Evolutionary conservation across 1,139 yeast species (phyloP), one percentile per base, ranked within the genome.

Genomic region (Blastobotrys elegans): DNA sequence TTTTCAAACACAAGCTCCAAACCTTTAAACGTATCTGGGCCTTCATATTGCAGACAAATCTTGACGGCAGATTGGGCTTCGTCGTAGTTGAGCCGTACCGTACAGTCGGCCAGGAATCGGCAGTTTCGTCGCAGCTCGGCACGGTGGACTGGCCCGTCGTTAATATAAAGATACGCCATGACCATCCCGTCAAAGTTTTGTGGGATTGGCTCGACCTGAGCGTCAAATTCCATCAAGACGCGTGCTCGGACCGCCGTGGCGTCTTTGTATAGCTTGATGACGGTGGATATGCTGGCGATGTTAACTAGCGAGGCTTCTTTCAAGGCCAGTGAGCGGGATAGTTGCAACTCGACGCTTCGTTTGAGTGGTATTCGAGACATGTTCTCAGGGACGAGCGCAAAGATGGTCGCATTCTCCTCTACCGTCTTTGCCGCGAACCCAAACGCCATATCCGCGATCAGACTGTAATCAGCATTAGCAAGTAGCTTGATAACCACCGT

Each of bases 1-100:
- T 38, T 33, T 29, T 44, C 48, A 35, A 48, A 48, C 16, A 43
- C 18, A 2, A 48, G 14, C 35, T 44, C 46, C 10, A 48, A 38
- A 5, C 30, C 24, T 21, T 38, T 33, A 16, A 46, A 26, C 4
- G 38, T 26, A n/a, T 29, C n/a, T 21, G 13, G 16, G 3, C 45
- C 46, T 8, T 20, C 22, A 17, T 38, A 43, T 2, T 14, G 36
- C 22, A 31, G 10, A 7, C 11, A 18, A 3, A 44, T 13, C n/a
- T 32, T 14, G n/a, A 44, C 33, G 5, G 42, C 39, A 3, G 42
- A 30, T n/a, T 11, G 27, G 2, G 36, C 22, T 4, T 32, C 37
- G 21, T 37, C 48, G 4, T 37, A 38, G 32, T 33, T 37, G 11
- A 41, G 21, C 33, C 29, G 32, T 24, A 44, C 46, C 1, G 33